Evolutionary conservation across 2,329 filamentous ascomycete species (phyloP), one percentile per base, ranked within the genome.

Genomic region (Cytospora paraplurivora): DNA sequence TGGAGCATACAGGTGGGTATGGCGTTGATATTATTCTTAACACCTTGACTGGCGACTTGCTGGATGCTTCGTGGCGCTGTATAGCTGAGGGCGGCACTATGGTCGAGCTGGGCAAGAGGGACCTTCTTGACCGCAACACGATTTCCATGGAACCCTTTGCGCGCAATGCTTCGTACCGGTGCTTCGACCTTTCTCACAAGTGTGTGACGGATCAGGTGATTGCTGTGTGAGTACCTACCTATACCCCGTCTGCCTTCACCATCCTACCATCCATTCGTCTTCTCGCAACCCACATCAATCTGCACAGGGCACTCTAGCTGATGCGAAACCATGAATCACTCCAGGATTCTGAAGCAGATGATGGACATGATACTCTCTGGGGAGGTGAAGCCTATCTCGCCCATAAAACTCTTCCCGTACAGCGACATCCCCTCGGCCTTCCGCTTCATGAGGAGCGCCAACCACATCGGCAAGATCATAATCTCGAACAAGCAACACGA

Each of bases 91-190:
- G 47, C 12, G 65, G 62, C 3, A 53, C 13, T 10, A 58, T 67
- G 41, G 35, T 67, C 7, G 65, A 67, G 53, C 44, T 65, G 15
- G 65, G 65, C 15, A 61, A 56, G 53, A 51, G 21, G 8, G 65
- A 67, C 17, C 51, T 65, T 12, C 15, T 52, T 7, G 60, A 57
- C 35, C 47, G 49, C 2, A 58, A 54, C 10, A 15, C 34, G 1
- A 15, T 62, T 19, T 69, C 74, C 52, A 69, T 76, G n/a, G 63
- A 72, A 32, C 52, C 68, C 0, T 67, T 69, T 52, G 70, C 72
- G 2, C 49, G 54, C 4, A 63, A 62, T 19, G 32, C 38, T 7
- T 62, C 59, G 17, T 62, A 55, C 32, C 41, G 38, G 3, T 37
- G 33, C 13, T 56, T 66, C 11, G 75, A 73, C n/a, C 33, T 76